Evolutionary conservation across 257 asterid species (phyloP).

Genomic region (Handroanthus guayacan): DNA sequence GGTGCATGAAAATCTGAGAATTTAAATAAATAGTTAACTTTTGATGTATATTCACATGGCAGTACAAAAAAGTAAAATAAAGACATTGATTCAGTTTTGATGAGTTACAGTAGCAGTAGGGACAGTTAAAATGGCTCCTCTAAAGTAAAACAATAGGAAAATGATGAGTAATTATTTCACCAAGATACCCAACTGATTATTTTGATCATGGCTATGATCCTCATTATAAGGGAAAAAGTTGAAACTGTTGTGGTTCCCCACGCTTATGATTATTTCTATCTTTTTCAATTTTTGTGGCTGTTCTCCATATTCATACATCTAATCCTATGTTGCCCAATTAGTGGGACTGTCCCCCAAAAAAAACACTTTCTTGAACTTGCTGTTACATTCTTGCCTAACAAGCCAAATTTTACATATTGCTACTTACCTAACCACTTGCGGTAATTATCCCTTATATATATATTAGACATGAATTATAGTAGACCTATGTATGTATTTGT

Average conservation of each 20-base stretch:
- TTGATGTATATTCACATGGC: conserved; percentile 10
- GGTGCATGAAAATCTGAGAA: conserved; percentile 31
- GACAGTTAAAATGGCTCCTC: conserved; percentile 52
- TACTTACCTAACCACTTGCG: background rate
- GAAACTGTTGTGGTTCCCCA: conserved; percentile 58
- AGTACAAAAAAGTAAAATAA: conserved; percentile 36
- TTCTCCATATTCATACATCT: conserved; percentile 59
- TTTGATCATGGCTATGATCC: conserved; percentile 57
- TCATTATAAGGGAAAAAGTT: conserved; percentile 61
- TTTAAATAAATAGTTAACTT: conserved; percentile 15
- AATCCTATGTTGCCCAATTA: conserved; percentile 47
- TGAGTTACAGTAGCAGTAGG: conserved; percentile 53
- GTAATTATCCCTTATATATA: no score
- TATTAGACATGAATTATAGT: background rate
- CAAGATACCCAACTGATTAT: conserved; percentile 73
- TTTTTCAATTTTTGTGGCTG: conserved; percentile 57
- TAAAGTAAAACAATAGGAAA: conserved; percentile 62
- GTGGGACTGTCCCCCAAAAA: conserved; percentile 36
- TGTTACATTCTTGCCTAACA: conserved; percentile 39
- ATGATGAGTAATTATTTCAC: conserved; percentile 83
- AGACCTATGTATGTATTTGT: background rate
- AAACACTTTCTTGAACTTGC: conserved; percentile 40
- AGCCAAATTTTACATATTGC: conserved; percentile 33
- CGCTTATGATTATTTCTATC: conserved; percentile 53
- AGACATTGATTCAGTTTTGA: conserved; percentile 45